Conservation (phyloP, 2,329 filamentous ascomycete genomes). For the Trichoderma endophyticum region DNA sequence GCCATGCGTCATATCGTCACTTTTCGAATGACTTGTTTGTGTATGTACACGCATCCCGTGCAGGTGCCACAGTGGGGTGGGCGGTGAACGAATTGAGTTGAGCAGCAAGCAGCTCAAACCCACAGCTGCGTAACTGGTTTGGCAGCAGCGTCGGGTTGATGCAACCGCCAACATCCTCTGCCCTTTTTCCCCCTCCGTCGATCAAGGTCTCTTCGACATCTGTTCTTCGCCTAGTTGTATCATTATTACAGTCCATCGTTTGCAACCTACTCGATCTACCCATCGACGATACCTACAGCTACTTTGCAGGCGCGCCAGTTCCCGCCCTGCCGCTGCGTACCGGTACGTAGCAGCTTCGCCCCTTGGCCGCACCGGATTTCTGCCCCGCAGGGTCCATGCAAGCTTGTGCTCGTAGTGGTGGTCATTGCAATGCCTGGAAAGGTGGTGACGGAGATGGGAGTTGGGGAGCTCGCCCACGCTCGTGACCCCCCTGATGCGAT, state of each 20-base stretch:
- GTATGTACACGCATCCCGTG: not conserved
- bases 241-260: slow-evolving; percentile 4
- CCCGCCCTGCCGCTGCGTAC: slow-evolving; percentile 3
- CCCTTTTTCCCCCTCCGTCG: not conserved
- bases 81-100: slow-evolving; percentile 15
- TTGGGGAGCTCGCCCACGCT: not conserved
- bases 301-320: not conserved
- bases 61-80: slow-evolving; percentile 16
- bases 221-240: not conserved
- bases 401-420: not conserved
- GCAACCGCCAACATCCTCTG: not conserved
- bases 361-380: not conserved
- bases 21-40: not conserved
- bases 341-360: slow-evolving; percentile 9
- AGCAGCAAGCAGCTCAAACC: not conserved
- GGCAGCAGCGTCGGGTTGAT: slow-evolving; percentile 9
- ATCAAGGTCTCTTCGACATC: not conserved
- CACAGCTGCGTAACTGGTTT: slow-evolving; percentile 12
- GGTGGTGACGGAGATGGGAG: slow-evolving; percentile 13
- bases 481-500: slow-evolving; percentile 14
- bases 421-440: not conserved
- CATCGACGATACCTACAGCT: not conserved
- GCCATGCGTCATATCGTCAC: slow-evolving; percentile 17
- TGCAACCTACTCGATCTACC: not conserved
- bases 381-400: slow-evolving; percentile 18